Conservation (phyloP, 2,329 filamentous ascomycete species). For the Penicillium frequentans region DNA sequence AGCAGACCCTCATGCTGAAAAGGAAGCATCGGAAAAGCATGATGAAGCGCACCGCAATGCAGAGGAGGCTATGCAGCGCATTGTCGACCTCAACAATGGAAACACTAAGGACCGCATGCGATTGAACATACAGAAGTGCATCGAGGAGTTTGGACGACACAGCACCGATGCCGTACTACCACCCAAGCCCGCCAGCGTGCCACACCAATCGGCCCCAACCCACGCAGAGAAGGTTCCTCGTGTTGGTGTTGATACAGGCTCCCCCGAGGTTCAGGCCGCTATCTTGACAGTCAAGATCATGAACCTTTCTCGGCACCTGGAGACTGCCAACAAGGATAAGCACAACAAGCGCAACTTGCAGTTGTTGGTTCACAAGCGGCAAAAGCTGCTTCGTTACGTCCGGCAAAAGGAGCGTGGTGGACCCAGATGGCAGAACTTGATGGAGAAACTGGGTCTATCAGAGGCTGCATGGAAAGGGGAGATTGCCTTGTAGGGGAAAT, state of each 20-base stretch:
- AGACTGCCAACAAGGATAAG: constrained; percentile 78
- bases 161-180: constrained; percentile 73
- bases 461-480: constrained; percentile 89
- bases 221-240: constrained; percentile 58
- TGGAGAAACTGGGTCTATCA: constrained; percentile 79
- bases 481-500: constrained; percentile 66
- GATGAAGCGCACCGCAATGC: constrained; percentile 64
- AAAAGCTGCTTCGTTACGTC: constrained; percentile 86
- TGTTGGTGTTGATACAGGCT: constrained; percentile 89
- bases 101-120: constrained; percentile 76
- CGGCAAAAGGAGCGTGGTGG: constrained; percentile 87
- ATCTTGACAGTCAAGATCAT: constrained; percentile 94
- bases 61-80: constrained; percentile 73
- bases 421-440: constrained; percentile 81
- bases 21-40: constrained; percentile 47
- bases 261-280: constrained; percentile 94
- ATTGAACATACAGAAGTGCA: constrained; percentile 79
- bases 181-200: constrained; percentile 53
- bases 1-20: constrained; percentile 40
- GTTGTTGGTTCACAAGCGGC: constrained; percentile 80
- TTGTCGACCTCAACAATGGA: constrained; percentile 73
- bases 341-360: constrained; percentile 90
- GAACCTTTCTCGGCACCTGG: constrained; percentile 70
- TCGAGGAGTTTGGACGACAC: constrained; percentile 88
- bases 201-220: constrained; percentile 42